A percentile compares a stretch with the other conserved stretches of the same genome.
Conservation (phyloP, 768 basidiomycete species). For the Suillus luteus region DNA sequence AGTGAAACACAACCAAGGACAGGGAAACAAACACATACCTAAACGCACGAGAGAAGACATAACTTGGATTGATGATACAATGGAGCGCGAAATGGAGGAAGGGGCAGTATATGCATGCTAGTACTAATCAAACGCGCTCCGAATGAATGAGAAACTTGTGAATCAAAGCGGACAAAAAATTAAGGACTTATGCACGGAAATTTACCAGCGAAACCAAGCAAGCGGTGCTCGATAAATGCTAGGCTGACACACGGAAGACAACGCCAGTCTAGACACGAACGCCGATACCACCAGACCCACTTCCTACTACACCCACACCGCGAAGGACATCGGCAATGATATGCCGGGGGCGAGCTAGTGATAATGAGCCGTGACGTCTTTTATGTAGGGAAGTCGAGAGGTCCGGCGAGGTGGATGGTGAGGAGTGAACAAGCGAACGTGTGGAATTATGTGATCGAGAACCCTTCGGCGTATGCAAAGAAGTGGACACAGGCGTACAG, state of each 20-base stretch:
- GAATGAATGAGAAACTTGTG: background rate
- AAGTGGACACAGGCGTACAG: conserved; percentile 7
- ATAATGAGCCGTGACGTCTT: conserved; percentile 17
- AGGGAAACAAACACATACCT: background rate
- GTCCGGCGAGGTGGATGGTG: conserved; percentile 15
- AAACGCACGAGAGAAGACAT: background rate
- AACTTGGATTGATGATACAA: background rate
- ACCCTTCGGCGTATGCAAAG: conserved; percentile 17
- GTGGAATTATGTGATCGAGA: background rate
- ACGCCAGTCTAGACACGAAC: background rate
- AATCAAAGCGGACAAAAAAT: background rate
- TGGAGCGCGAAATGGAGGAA: background rate
- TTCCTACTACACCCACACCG: conserved; percentile 42
- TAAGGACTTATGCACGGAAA: background rate
- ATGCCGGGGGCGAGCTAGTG: conserved; percentile 22
- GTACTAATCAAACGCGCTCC: background rate
- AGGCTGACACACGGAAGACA: background rate
- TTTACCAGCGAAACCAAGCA: background rate
- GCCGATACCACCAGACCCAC: conserved; percentile 10
- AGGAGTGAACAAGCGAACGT: conserved; percentile 15
- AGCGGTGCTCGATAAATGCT: background rate
- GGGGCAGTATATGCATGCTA: background rate
- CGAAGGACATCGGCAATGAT: conserved; percentile 42
- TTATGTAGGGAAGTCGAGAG: conserved; percentile 16
- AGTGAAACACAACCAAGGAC: background rate